Percentiles rank a stretch among this genome's conserved stretches.
phyloP scores from a whole-genome alignment of 176 grass and related monocot genomes.

The Musa beccarii region DNA sequence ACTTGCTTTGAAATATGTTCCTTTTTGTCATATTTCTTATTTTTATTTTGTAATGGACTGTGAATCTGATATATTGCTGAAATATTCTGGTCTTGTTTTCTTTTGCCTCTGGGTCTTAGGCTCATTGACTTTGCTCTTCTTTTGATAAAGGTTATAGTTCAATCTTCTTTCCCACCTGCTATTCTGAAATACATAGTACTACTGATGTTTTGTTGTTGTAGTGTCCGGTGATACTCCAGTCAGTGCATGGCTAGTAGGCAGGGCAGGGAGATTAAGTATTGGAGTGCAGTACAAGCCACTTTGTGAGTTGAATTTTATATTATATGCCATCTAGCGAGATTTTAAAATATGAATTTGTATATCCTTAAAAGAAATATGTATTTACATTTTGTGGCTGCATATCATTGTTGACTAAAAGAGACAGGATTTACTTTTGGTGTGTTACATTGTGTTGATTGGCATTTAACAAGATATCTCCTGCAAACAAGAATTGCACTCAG shows the following conservation, averaged over 20 bases:
- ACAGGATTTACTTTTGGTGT: background rate
- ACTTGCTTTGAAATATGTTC: background rate
- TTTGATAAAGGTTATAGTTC: background rate
- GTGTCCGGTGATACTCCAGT: conserved; percentile 43
- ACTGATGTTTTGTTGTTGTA: conserved; percentile 25
- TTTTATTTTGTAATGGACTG: too few relatives aligned
- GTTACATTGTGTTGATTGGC: background rate
- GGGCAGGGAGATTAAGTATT: conserved; percentile 53
- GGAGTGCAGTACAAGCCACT: conserved; percentile 65
- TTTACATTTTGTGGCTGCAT: background rate
- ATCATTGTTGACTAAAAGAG: background rate
- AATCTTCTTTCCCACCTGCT: background rate
- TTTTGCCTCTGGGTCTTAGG: background rate
- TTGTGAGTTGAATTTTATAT: conserved; percentile 36
- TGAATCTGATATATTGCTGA: too few relatives aligned
- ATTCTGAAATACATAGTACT: background rate
- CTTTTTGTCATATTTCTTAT: too few relatives aligned
- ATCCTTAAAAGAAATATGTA: background rate
- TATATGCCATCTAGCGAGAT: background rate
- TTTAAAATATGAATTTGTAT: background rate
- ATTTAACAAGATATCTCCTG: background rate
- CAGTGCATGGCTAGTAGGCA: conserved; percentile 69
- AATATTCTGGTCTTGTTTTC: background rate
- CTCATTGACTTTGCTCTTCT: background rate
- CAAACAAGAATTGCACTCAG: too few relatives aligned